Evolutionary conservation across 116 monocot species (phyloP).

Genomic region (Posidonia oceanica): DNA sequence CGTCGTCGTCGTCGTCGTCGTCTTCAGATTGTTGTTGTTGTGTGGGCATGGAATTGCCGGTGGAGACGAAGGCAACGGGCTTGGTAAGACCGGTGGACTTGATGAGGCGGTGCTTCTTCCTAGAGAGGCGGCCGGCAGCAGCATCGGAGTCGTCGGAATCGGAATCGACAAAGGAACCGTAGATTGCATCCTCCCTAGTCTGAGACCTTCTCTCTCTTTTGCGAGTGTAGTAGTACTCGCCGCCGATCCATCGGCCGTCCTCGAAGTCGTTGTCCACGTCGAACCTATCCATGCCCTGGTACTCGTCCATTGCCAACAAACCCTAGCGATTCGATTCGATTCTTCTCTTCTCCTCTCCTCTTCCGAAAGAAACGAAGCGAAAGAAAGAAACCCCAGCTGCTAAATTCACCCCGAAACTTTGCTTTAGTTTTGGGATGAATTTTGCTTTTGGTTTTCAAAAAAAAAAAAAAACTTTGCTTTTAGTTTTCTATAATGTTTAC

Average conservation of each 20-base stretch:
- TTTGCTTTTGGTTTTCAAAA: too few relatives aligned
- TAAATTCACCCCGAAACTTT: too few relatives aligned
- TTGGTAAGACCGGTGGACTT: slow-evolving; percentile 42
- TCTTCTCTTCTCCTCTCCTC: too few relatives aligned
- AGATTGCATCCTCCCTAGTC: slow-evolving; percentile 64
- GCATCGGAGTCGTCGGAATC: slow-evolving; percentile 52
- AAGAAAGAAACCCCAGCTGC: too few relatives aligned
- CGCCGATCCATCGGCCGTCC: slow-evolving; percentile 58
- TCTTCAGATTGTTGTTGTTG: slow-evolving; percentile 23
- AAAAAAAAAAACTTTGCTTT: too few relatives aligned
- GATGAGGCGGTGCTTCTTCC: slow-evolving; percentile 40
- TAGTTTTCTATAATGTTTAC: too few relatives aligned
- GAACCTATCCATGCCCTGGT: slow-evolving; percentile 58
- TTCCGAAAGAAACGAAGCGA: too few relatives aligned
- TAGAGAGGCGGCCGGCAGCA: slow-evolving; percentile 24
- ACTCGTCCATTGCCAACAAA: slow-evolving; percentile 37
- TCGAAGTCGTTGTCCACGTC: slow-evolving; percentile 75
- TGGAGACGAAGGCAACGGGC: slow-evolving; percentile 80
- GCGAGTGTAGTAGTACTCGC: slow-evolving; percentile 68
- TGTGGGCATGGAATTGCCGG: slow-evolving; percentile 55
- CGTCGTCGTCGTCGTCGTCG: neutral
- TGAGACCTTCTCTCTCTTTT: slow-evolving; percentile 49
- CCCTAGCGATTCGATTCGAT: too few relatives aligned
- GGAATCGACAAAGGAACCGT: slow-evolving; percentile 49
- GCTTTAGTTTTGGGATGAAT: too few relatives aligned